These are phyloP conservation scores for Monosporozyma yasuniensis DNA, from an alignment of 805 yeast genomes.

Conservation along the genomic window DNA sequence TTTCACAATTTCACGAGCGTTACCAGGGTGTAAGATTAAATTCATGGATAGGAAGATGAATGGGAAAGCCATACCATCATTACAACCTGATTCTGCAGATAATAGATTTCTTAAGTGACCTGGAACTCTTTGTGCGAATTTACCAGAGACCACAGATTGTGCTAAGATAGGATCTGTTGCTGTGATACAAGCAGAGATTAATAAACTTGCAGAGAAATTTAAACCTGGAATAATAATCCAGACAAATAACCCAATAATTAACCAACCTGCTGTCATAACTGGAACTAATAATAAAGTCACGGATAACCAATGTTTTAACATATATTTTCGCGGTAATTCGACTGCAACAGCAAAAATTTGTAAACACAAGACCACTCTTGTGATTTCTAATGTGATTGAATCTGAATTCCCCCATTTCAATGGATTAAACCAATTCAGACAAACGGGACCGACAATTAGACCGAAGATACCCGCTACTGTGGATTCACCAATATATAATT, in stretches of 20 bases:
- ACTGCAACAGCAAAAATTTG: constrained; percentile 94
- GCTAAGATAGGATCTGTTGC: constrained; percentile 95
- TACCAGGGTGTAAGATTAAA: constrained; percentile 54
- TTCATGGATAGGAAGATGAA: constrained; percentile 66
- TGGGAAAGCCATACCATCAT: constrained; percentile 95
- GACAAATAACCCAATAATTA: constrained; percentile 67
- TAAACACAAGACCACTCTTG: constrained; percentile 72
- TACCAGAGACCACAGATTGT: constrained; percentile 88
- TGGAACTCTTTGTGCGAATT: constrained; percentile 83
- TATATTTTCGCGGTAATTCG: constrained; percentile 81
- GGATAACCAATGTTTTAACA: constrained; percentile 75
- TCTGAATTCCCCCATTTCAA: constrained; percentile 80
- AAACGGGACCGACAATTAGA: constrained; percentile 80
- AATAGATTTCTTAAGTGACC: constrained; percentile 82
- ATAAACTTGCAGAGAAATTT: constrained; percentile 59
- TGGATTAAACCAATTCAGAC: constrained; percentile 77
- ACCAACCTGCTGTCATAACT: constrained; percentile 88
- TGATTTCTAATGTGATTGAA: constrained; percentile 69
- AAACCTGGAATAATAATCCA: constrained; percentile 72
- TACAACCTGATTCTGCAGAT: constrained; percentile 80
- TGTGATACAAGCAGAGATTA: constrained; percentile 80
- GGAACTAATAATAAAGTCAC: constrained; percentile 69
- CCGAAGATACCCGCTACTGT: constrained; percentile 83
- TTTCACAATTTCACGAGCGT: constrained; percentile 59
- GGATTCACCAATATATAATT: constrained; percentile 83